Base-by-base conservation (phyloP, 2,329 filamentous ascomycete genomes). In the Sclerotinia borealis region DNA sequence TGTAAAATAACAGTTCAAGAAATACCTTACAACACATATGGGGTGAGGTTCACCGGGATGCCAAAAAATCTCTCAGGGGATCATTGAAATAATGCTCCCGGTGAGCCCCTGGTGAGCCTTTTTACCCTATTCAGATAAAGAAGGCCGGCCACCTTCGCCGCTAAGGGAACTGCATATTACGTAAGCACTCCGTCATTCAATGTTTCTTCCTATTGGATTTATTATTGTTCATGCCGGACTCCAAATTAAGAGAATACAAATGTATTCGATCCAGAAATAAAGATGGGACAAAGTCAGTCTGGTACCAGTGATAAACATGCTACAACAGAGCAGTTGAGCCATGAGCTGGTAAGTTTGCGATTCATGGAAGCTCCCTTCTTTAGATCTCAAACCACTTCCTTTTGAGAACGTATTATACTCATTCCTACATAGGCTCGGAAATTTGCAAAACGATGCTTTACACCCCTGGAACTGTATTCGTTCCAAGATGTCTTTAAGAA, bases 401-500 rank as follows among this genome's bases (percentile, higher is more conserved):
- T 31, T 36, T 19, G 34, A 17, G 13, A 45, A 45, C 39, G n/a
- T n/a, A n/a, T 45, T 8, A 9, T 34, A 45, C 6, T 56, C 11
- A 56, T 34, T 25, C 31, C 19, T 62, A 29, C 13, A 37, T 27
- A 88, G 85, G 85, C 85, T 67, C 76, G 78, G 62, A 83, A 78
- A 69, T 91, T 92, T 73, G 87, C 85, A 62, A 82, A 85, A 64
- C 87, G 86, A 71, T 90, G 86, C 76, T 91, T 89, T 75, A 85
- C 85, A 0, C 81, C 86, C 1, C 79, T 92, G 63, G 89, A 92
- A 75, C 78, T 90, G 36, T 90, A 89, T 75, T 90, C 84, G 37
- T 85, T 91, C 75, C 87, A 86, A 69, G 85, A 90, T 72, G 88
- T 91, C 71, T 92, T 92, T 77, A 83, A 81, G 64, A 83, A 80